Percentiles rank a stretch among this genome's conserved stretches.
Conservation (phyloP, 306 rosid genomes). For the Castanea crenata region DNA sequence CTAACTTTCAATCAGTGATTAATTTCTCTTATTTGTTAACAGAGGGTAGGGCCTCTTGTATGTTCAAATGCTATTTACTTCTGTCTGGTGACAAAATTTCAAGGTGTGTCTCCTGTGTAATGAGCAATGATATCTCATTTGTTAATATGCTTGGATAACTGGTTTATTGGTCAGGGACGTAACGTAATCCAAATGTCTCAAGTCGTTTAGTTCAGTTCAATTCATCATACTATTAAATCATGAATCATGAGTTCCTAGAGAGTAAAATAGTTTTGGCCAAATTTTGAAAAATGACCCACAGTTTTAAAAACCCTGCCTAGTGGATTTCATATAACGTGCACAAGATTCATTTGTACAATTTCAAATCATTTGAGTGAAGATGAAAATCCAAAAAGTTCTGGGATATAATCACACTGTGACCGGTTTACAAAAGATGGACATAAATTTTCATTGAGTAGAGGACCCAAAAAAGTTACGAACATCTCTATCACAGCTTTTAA, state of each 20-base stretch:
- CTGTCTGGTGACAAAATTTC: neutral
- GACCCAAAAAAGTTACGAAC: too few species aligned
- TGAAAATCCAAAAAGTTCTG: neutral
- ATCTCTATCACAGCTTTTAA: too few species aligned
- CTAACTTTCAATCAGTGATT: neutral
- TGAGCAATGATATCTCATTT: neutral
- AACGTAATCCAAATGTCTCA: too few species aligned
- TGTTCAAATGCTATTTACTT: too few species aligned
- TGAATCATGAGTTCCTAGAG: too few species aligned
- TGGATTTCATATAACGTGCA: neutral
- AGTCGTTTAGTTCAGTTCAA: too few species aligned
- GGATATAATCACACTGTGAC: neutral
- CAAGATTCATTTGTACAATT: too few species aligned
- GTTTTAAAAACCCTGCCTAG: neutral
- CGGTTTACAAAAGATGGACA: constrained; percentile 29
- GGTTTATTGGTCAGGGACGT: too few species aligned
- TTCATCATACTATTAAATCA: too few species aligned
- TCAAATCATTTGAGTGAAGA: too few species aligned
- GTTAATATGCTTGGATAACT: too few species aligned
- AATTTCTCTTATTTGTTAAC: neutral
- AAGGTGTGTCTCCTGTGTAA: constrained; percentile 16
- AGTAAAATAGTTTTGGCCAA: too few species aligned
- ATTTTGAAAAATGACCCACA: neutral
- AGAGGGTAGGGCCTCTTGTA: neutral
- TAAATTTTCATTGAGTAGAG: neutral